Evolutionary conservation across 2,329 filamentous ascomycete genomes (phyloP).

Genomic region (Aspergillus sclerotialis): DNA sequence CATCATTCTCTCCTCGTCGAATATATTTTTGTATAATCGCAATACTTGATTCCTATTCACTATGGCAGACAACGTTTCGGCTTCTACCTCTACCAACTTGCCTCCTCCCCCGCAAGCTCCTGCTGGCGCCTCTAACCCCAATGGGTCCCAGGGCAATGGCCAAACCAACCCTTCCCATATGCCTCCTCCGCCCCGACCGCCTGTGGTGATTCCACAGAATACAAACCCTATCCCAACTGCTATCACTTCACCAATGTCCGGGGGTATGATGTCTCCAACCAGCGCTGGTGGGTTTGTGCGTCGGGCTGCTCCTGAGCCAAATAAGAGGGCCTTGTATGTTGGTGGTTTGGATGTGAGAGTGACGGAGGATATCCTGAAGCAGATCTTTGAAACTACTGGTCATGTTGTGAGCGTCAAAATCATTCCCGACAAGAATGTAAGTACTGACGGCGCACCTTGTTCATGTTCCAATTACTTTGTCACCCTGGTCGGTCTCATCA

Average conservation of each 20-base stretch:
- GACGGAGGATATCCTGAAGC: conserved; percentile 90
- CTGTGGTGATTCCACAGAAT: conserved; percentile 84
- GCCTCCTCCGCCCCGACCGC: conserved; percentile 80
- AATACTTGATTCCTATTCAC: conserved; percentile 24
- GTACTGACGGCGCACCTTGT: too few species aligned
- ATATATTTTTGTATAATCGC: conserved; percentile 15
- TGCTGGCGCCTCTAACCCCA: conserved; percentile 63
- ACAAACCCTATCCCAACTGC: conserved; percentile 91
- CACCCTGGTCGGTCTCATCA: background rate
- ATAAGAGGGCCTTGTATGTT: conserved; percentile 95
- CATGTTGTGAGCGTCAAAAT: conserved; percentile 99
- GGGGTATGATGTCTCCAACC: conserved; percentile 74
- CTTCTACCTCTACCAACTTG: conserved; percentile 57
- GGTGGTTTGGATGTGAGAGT: conserved; percentile 91
- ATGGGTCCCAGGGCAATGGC: conserved; percentile 62
- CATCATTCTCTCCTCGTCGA: conserved; percentile 13
- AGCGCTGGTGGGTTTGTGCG: conserved; percentile 74
- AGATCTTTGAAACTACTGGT: conserved; percentile 97
- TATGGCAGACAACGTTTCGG: conserved; percentile 73
- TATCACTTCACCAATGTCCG: conserved; percentile 79
- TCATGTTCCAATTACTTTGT: too few species aligned
- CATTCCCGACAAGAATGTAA: conserved; percentile 98
- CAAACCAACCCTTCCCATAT: conserved; percentile 69
- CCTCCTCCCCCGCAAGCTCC: conserved; percentile 63
- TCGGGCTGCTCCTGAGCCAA: conserved; percentile 91